Conservation (phyloP, 2,329 filamentous ascomycete species). For the Helicocarpus griseus region DNA sequence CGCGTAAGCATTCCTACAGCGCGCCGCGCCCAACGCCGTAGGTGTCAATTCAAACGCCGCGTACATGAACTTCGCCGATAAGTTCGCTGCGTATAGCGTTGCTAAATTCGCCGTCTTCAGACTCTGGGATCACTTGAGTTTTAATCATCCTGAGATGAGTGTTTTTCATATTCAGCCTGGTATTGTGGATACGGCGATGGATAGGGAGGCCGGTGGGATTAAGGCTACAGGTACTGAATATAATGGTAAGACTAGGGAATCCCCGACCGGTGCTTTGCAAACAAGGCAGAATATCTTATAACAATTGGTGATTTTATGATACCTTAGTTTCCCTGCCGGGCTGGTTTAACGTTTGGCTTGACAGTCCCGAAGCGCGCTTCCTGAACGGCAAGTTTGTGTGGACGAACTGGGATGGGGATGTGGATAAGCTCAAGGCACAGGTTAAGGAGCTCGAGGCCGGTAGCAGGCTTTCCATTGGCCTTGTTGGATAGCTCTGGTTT, state of each 20-base stretch:
- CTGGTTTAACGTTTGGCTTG: conserved; percentile 29
- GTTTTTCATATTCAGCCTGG: conserved; percentile 39
- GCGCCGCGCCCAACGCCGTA: conserved; percentile 26
- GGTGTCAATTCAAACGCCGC: conserved; percentile 27
- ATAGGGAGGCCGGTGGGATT: too few species aligned
- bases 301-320: too few species aligned
- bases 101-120: conserved; percentile 13
- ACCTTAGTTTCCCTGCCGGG: conserved; percentile 17
- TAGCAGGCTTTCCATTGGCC: too few species aligned
- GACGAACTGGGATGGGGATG: conserved; percentile 35
- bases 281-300: too few species aligned
- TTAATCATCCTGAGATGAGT: conserved; percentile 28
- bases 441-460: background rate
- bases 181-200: conserved; percentile 20
- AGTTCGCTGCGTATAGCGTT: too few species aligned
- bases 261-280: too few species aligned
- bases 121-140: conserved; percentile 5
- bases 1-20: conserved; percentile 26
- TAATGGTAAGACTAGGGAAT: too few species aligned
- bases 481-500: too few species aligned
- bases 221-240: too few species aligned
- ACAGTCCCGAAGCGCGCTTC: conserved; percentile 29
- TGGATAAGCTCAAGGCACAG: conserved; percentile 26
- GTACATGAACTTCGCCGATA: background rate
- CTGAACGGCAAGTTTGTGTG: conserved; percentile 29